Conservation (phyloP, 192 early-diverging fungal genomes). For the Allomyces arbusculus region DNA sequence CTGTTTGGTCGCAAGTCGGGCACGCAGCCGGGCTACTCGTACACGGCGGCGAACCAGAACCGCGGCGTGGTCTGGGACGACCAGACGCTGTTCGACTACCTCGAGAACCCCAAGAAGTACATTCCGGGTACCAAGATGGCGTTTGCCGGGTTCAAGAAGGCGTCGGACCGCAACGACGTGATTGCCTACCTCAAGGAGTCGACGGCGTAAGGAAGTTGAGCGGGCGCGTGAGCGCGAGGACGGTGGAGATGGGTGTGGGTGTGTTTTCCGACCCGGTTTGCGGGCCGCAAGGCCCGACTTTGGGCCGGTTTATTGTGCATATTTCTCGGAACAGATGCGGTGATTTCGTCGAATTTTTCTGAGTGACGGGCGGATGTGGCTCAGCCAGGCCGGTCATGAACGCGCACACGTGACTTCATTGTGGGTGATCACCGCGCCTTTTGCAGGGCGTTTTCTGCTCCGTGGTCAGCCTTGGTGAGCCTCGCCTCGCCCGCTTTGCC, state of each 20-base stretch:
- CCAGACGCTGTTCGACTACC: constrained; percentile 82
- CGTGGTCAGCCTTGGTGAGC: too few species aligned
- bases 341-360: too few species aligned
- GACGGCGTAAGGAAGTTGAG: constrained; percentile 14
- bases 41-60: constrained; percentile 81
- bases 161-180: constrained; percentile 43
- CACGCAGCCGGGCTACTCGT: constrained; percentile 62
- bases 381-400: too few species aligned
- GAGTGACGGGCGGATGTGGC: too few species aligned
- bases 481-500: too few species aligned
- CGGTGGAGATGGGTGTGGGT: neutral
- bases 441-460: too few species aligned
- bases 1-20: constrained; percentile 80
- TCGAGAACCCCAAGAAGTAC: constrained; percentile 98
- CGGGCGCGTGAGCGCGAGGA: neutral
- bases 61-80: constrained; percentile 71
- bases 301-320: neutral
- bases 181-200: constrained; percentile 79
- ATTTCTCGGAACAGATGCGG: neutral
- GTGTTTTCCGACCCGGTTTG: neutral
- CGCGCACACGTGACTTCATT: too few species aligned
- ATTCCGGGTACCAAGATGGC: constrained; percentile 95
- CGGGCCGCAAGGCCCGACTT: too few species aligned
- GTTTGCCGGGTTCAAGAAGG: constrained; percentile 80
- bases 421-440: too few species aligned